These are phyloP conservation scores for Trametes cingulata DNA, from an alignment of 768 basidiomycete genomes.

Conservation along the genomic window DNA sequence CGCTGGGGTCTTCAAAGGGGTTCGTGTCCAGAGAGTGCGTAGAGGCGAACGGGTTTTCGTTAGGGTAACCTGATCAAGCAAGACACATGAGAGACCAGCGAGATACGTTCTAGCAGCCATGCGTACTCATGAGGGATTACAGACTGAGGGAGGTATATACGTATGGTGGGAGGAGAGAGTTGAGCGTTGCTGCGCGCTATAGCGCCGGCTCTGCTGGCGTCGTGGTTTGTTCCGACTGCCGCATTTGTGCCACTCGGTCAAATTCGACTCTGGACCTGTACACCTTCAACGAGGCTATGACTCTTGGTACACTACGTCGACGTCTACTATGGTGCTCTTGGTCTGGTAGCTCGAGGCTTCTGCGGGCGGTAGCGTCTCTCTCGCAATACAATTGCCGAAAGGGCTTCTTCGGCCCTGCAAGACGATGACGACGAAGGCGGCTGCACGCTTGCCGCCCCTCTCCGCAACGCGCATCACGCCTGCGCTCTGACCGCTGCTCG, in stretches of 20 bases:
- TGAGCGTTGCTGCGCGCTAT: slow-evolving; percentile 12
- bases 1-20: slow-evolving; percentile 85
- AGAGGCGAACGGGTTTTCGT: slow-evolving; percentile 84
- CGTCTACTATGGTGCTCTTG: too few species aligned
- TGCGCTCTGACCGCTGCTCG: neutral
- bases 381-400: too few species aligned
- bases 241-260: neutral
- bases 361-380: too few species aligned
- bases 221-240: slow-evolving; percentile 14
- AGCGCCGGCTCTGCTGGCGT: slow-evolving; percentile 4
- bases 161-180: slow-evolving; percentile 13
- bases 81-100: slow-evolving; percentile 12
- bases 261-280: neutral
- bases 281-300: too few species aligned
- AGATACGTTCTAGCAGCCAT: neutral
- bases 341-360: neutral
- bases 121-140: slow-evolving; percentile 17
- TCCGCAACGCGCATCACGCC: neutral
- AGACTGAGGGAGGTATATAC: slow-evolving; percentile 20
- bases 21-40: slow-evolving; percentile 84
- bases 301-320: too few species aligned
- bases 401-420: too few species aligned
- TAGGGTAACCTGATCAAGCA: slow-evolving; percentile 27
- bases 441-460: neutral
- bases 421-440: too few species aligned